Evolutionary conservation across 2,329 filamentous ascomycete genomes (phyloP), one percentile per base, ranked within the genome.

Genomic region (Emydomyces testavorans): DNA sequence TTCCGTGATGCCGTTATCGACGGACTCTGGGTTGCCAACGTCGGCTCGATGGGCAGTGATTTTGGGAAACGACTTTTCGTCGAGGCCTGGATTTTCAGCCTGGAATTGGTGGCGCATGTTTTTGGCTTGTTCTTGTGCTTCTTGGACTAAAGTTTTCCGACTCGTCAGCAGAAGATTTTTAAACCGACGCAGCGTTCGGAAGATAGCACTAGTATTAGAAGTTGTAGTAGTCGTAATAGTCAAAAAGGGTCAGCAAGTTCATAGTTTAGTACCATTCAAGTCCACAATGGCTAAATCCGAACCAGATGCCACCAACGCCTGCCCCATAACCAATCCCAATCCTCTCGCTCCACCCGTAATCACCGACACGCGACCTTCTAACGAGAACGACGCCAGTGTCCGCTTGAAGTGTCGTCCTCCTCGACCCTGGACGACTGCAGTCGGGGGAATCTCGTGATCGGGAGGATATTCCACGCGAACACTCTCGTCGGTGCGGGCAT

Each of bases 261-360:
- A 38, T 20, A 16, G 10, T n/a, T 28, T 39, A 74, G 56, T 67
- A 90, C 85, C 83, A 70, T 96, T 94, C 71, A 95, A 73, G 65
- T 96, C 90, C 34, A 95, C 87, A 65, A 96, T 85, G 35, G 90
- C 90, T 53, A 95, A 75, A 64, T 94, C 82, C 7, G 86, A 85
- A 45, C 90, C 90, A 46, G 85, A 92, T 46, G 86, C 82, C 46
- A 94, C 84, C 66, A 94, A 78, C 39, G 85, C 88, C 71, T 94
- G 88, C 44, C 83, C 85, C 84, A 96, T 95, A 57, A 93, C 88
- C 52, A 95, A 72, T 32, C 90, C 90, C 50, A 96, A 68, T 6
- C 90, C 90, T 61, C 89, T 76, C 21, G 90, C 90, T 61, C 89
- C 90, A 45, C 90, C 90, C 1, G 90, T 96, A 32, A 96, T 84